These are phyloP conservation scores for Lenzites betulinus DNA, from an alignment of 768 basidiomycete species.

Conservation along the genomic window DNA sequence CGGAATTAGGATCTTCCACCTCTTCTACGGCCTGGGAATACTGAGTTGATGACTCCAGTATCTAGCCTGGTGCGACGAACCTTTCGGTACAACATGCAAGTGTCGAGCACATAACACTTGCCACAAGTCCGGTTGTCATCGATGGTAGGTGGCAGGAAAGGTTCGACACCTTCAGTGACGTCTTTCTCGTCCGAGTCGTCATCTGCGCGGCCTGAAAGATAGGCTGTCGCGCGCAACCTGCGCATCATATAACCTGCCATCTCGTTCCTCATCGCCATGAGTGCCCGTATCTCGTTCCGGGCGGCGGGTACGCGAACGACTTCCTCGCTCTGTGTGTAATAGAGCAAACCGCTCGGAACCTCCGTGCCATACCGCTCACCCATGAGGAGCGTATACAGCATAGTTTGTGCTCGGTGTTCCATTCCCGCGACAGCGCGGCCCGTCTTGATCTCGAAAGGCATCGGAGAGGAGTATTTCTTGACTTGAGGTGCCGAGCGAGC, in stretches of 20 bases:
- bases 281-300: conserved; percentile 80
- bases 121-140: conserved; percentile 80
- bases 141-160: conserved; percentile 85
- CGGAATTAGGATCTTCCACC: conserved; percentile 52
- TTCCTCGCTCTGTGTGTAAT: conserved; percentile 91
- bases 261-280: conserved; percentile 83
- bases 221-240: conserved; percentile 33
- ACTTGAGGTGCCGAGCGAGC: conserved; percentile 22
- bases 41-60: not conserved
- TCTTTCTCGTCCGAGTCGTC: not conserved
- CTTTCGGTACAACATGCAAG: conserved; percentile 94
- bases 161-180: conserved; percentile 35
- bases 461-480: conserved; percentile 37
- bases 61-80: conserved; percentile 35
- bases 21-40: conserved; percentile 66
- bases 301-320: conserved; percentile 80
- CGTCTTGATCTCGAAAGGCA: conserved; percentile 97
- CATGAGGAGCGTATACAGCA: conserved; percentile 91
- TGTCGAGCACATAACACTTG: conserved; percentile 79
- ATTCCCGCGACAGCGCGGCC: conserved; percentile 74
- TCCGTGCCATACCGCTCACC: conserved; percentile 87
- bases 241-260: conserved; percentile 77
- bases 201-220: not conserved
- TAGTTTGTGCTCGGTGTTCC: conserved; percentile 97
- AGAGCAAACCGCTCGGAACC: conserved; percentile 82